phyloP scores from a whole-genome alignment of 345 rosid species.

The Linum lewisii region DNA sequence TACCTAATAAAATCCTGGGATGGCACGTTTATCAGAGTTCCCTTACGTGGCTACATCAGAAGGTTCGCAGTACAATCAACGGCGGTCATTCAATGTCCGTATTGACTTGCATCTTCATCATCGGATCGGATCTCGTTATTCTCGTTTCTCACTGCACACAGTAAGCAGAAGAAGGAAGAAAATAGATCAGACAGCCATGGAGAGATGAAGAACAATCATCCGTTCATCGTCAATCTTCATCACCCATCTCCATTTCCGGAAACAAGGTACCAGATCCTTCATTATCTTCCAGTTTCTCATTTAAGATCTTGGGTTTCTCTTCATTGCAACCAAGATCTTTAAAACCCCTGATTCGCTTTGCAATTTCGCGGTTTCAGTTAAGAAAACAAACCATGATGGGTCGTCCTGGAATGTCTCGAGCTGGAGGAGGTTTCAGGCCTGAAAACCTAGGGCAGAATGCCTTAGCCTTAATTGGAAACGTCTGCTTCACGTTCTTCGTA shows the following conservation, averaged over 20 bases:
- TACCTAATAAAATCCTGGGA: not conserved
- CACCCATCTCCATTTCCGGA: not conserved
- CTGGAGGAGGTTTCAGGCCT: conserved; percentile 63
- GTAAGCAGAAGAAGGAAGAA: not conserved
- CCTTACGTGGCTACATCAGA: conserved; percentile 15
- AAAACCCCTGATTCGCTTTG: conserved; percentile 16
- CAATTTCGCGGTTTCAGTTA: conserved; percentile 4
- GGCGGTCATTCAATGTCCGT: no score
- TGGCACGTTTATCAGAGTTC: not conserved
- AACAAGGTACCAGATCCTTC: not conserved
- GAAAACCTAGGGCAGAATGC: conserved; percentile 73
- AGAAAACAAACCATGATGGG: conserved; percentile 33
- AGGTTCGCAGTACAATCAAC: no score
- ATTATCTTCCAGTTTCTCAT: not conserved
- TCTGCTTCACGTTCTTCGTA: conserved; percentile 78
- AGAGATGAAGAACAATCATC: not conserved
- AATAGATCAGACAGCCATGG: not conserved
- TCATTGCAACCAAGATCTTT: conserved; percentile 17
- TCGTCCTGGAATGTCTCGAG: conserved; percentile 37
- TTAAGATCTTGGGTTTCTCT: not conserved
- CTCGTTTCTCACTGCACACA: not conserved
- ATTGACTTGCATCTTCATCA: not conserved
- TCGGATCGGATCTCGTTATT: not conserved
- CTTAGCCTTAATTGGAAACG: conserved; percentile 68
- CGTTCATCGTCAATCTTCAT: no score